Base-by-base conservation (phyloP, 2,329 filamentous ascomycete species). In the Trichophyton equinum region DNA sequence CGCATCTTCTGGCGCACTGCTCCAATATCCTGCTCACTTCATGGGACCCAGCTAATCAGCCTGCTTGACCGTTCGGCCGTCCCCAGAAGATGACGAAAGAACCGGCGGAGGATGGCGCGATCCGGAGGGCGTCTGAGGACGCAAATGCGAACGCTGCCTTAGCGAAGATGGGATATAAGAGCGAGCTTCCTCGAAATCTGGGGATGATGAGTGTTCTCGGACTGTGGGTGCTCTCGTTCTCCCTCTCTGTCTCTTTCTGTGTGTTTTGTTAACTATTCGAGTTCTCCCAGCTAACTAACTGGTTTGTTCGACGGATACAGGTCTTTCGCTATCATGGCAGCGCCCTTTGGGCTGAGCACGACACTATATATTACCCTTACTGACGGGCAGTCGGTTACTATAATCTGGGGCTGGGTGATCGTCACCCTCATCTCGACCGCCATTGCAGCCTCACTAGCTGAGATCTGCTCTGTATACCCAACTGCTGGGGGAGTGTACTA, bases 281-380 rank as follows among this genome's bases (percentile, higher is more conserved):
- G 30, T n/a, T n/a, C n/a, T 25, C 4, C 22, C 11, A 7, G 30
- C 55, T 57, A 40, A 13, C 55, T 57, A 40, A 13, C 40, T 5
- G n/a, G n/a, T n/a, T 44, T 38, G 11, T 13, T 49, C 36, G 36
- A 13, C 4, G 13, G 22, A 33, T 13, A 63, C 64, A 78, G 76
- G 64, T 87, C 84, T 51, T 89, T 89, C 69, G 86, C 85, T 58
- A 88, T 89, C 71, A 88, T 89, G 84, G 85, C 85, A 9, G 84
- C 85, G 9, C 84, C 84, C 0, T 87, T 85, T 65, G 85, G 85
- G 40, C 76, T 88, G 42, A 82, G 79, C 33, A 88, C 86, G 15
- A 88, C 85, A 1, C 76, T 89, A 64, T 84, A 82, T 73, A 85
- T 87, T 69, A 84, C 83, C 22, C 77, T 89, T 30, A 81, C 81